These are phyloP conservation scores for Alternaria atra DNA, from an alignment of 2,329 filamentous ascomycete genomes.

Conservation along the genomic window DNA sequence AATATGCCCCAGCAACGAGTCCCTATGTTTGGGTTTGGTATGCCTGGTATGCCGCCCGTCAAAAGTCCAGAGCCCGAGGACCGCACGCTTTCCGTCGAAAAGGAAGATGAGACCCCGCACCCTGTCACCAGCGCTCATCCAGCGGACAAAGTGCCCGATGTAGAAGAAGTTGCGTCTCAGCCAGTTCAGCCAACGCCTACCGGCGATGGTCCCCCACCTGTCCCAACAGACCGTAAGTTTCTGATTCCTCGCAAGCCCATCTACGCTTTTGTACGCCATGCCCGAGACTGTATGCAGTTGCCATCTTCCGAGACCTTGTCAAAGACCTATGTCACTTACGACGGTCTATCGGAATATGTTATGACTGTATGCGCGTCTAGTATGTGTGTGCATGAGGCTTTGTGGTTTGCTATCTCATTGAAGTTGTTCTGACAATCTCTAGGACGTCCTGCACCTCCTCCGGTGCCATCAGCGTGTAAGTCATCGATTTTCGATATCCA, in stretches of 20 bases:
- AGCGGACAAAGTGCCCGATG: slow-evolving; percentile 61
- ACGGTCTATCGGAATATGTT: slow-evolving; percentile 47
- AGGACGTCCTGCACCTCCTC: slow-evolving; percentile 55
- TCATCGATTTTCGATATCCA: background rate
- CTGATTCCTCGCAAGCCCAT: slow-evolving; percentile 50
- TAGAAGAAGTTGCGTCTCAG: slow-evolving; percentile 62
- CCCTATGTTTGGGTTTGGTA: slow-evolving; percentile 67
- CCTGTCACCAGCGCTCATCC: slow-evolving; percentile 54
- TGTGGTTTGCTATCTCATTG: background rate
- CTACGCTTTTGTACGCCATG: slow-evolving; percentile 24
- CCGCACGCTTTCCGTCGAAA: slow-evolving; percentile 57
- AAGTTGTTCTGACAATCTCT: slow-evolving; percentile 22
- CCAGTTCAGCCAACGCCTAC: slow-evolving; percentile 53
- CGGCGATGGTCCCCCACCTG: slow-evolving; percentile 52
- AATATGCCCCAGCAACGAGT: slow-evolving; percentile 53
- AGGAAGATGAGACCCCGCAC: slow-evolving; percentile 58
- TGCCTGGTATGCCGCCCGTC: slow-evolving; percentile 75
- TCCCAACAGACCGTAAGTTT: slow-evolving; percentile 62
- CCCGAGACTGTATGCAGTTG: slow-evolving; percentile 35
- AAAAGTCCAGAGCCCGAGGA: slow-evolving; percentile 59
- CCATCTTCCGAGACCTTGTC: slow-evolving; percentile 41
- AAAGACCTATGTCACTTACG: slow-evolving; percentile 45
- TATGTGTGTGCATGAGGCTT: slow-evolving; percentile 38
- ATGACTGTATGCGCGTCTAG: slow-evolving; percentile 52
- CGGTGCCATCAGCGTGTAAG: slow-evolving; percentile 49